A percentile compares a stretch with the other conserved stretches of the same genome.
These are phyloP conservation scores for Dothideomycetidae sp. DNA, from an alignment of 2,329 filamentous ascomycete genomes.

Conservation along the genomic window DNA sequence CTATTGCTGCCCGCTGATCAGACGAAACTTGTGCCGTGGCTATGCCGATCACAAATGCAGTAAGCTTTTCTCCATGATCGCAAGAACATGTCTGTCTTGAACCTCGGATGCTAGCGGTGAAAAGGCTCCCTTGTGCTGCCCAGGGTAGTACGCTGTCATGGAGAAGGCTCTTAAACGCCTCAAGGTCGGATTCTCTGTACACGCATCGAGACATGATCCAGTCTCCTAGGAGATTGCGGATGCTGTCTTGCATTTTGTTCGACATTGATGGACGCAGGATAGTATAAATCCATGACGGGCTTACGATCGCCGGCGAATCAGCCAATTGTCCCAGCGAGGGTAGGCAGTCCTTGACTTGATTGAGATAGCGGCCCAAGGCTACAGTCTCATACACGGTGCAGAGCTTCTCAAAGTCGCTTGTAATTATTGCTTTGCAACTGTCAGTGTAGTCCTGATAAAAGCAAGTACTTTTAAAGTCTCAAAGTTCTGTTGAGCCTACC, in stretches of 20 bases:
- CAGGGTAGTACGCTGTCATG: constrained; percentile 31
- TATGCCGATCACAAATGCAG: constrained; percentile 23
- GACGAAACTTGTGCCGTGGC: constrained; percentile 13
- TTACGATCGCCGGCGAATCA: constrained; percentile 19
- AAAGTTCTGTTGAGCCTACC: not conserved
- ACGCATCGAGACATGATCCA: constrained; percentile 28
- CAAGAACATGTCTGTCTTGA: constrained; percentile 22
- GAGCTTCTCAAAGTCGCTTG: constrained; percentile 28
- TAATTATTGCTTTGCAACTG: constrained; percentile 6
- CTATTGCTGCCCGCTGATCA: not conserved
- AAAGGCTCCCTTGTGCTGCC: constrained; percentile 32
- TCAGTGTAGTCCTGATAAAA: too few relatives aligned
- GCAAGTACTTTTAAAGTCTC: too few relatives aligned
- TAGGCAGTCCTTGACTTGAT: constrained; percentile 34
- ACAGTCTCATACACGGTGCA: constrained; percentile 34
- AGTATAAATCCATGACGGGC: constrained; percentile 30
- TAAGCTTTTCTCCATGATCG: constrained; percentile 28
- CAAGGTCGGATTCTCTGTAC: constrained; percentile 13
- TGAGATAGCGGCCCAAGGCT: constrained; percentile 34
- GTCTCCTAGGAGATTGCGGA: constrained; percentile 31
- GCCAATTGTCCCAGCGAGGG: constrained; percentile 28
- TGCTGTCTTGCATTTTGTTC: constrained; percentile 30
- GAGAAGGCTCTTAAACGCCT: constrained; percentile 25
- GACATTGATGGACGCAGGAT: constrained; percentile 29
- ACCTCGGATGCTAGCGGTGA: constrained; percentile 26